phyloP scores from a whole-genome alignment of 768 basidiomycete species.

The Lyophyllum shimeji region DNA sequence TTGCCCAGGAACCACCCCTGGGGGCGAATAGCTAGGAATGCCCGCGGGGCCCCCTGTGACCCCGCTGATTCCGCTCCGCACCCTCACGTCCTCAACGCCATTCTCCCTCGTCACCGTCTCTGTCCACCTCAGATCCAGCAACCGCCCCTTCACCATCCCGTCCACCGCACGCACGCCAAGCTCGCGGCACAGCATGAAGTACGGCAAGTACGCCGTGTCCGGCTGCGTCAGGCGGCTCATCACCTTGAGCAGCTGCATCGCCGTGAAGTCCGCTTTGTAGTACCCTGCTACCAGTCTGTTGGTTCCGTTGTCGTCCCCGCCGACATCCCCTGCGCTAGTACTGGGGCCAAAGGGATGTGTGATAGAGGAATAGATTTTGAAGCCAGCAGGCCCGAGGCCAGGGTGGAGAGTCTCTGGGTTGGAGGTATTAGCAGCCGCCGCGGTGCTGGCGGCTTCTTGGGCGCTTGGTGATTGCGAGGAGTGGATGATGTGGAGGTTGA shows the following conservation, averaged over 20 bases:
- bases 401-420: constrained; percentile 55
- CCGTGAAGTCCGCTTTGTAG: constrained; percentile 68
- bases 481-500: constrained; percentile 88
- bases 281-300: constrained; percentile 41
- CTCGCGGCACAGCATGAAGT: constrained; percentile 81
- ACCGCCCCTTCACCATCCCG: constrained; percentile 77
- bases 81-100: constrained; percentile 30
- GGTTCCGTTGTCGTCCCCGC: constrained; percentile 31
- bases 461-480: constrained; percentile 59
- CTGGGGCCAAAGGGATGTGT: constrained; percentile 29
- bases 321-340: constrained; percentile 12
- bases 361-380: constrained; percentile 56
- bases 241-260: constrained; percentile 76
- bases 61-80: constrained; percentile 17
- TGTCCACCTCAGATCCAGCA: constrained; percentile 77
- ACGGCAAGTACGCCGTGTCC: constrained; percentile 63
- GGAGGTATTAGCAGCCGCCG: constrained; percentile 34
- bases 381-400: constrained; percentile 58
- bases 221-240: constrained; percentile 75
- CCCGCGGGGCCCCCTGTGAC: not conserved
- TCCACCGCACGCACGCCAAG: constrained; percentile 83
- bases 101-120: constrained; percentile 63
- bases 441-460: constrained; percentile 28
- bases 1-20: constrained; percentile 32
- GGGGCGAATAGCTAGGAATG: constrained; percentile 17